Evolutionary conservation across 2,329 filamentous ascomycete genomes (phyloP).

Genomic region (Zasmidium angulare): DNA sequence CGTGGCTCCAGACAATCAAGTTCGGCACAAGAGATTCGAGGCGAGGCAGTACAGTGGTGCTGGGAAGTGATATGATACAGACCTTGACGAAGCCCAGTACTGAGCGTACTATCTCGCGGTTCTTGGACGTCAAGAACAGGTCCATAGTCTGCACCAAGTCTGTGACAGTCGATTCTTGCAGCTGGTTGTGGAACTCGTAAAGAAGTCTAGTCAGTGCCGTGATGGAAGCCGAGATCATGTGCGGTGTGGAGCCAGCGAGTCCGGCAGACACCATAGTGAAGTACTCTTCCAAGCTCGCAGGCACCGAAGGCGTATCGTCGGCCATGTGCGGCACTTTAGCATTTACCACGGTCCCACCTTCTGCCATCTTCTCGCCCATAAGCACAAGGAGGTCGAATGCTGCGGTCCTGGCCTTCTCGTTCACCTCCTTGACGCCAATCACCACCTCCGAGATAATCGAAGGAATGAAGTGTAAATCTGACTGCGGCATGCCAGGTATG

Average conservation of each 20-base stretch:
- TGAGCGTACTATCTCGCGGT: conserved; percentile 92
- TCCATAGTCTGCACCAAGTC: conserved; percentile 94
- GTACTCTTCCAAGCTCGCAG: conserved; percentile 87
- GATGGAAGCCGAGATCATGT: conserved; percentile 98
- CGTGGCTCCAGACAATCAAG: conserved; percentile 92
- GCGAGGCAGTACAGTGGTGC: conserved; percentile 73
- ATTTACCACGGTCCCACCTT: conserved; percentile 76
- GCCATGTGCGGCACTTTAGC: conserved; percentile 86
- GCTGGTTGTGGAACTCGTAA: conserved; percentile 77
- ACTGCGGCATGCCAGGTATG: conserved; percentile 72
- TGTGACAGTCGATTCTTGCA: conserved; percentile 68
- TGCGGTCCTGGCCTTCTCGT: conserved; percentile 85
- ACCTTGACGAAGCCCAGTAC: conserved; percentile 97
- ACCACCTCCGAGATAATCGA: conserved; percentile 90
- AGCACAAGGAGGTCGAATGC: conserved; percentile 88
- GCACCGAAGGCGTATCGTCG: conserved; percentile 68
- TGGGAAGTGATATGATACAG: conserved; percentile 81
- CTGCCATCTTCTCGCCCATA: conserved; percentile 80
- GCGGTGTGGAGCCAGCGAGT: conserved; percentile 85
- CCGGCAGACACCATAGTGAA: conserved; percentile 98
- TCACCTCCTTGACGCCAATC: conserved; percentile 95
- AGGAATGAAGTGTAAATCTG: conserved; percentile 88
- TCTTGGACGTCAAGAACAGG: conserved; percentile 93
- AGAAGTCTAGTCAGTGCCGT: conserved; percentile 91
- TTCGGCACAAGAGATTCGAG: conserved; percentile 80